Evolutionary conservation across 306 rosid genomes (phyloP).

Genomic region (Gynostemma pentaphyllum): DNA sequence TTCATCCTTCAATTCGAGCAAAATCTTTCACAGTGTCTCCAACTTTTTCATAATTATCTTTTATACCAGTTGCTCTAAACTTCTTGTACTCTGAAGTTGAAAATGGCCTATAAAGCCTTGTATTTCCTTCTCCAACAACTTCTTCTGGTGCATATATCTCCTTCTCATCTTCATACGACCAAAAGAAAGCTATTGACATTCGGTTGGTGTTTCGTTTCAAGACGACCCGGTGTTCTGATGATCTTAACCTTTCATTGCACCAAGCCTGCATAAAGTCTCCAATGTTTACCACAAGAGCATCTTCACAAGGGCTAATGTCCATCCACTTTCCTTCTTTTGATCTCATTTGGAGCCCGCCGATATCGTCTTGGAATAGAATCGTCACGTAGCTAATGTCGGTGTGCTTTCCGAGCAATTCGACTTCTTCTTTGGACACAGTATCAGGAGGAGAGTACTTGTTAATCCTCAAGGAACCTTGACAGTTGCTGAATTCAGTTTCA

Average conservation of each 20-base stretch:
- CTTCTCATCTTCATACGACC: slow-evolving; percentile 62
- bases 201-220: slow-evolving; percentile 36
- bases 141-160: slow-evolving; percentile 44
- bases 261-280: slow-evolving; percentile 73
- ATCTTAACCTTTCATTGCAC: slow-evolving; percentile 57
- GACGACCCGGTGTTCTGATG: slow-evolving; percentile 64
- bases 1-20: neutral
- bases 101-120: slow-evolving; percentile 42
- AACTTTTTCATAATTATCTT: neutral
- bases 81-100: neutral
- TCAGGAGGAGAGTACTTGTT: slow-evolving; percentile 43
- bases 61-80: neutral
- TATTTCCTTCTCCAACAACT: slow-evolving; percentile 42
- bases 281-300: slow-evolving; percentile 47
- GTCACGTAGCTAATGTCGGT: slow-evolving; percentile 76
- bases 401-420: slow-evolving; percentile 64
- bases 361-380: slow-evolving; percentile 50
- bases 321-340: slow-evolving; percentile 61
- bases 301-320: slow-evolving; percentile 51
- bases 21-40: neutral
- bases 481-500: slow-evolving; percentile 43
- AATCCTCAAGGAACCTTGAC: slow-evolving; percentile 56
- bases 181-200: slow-evolving; percentile 58
- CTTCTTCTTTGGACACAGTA: slow-evolving; percentile 16
- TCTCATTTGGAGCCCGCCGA: slow-evolving; percentile 61